Percentiles rank a stretch among this genome's conserved stretches.
Conservation (phyloP, 2,329 filamentous ascomycete species). For the Orbilia brochopaga region DNA sequence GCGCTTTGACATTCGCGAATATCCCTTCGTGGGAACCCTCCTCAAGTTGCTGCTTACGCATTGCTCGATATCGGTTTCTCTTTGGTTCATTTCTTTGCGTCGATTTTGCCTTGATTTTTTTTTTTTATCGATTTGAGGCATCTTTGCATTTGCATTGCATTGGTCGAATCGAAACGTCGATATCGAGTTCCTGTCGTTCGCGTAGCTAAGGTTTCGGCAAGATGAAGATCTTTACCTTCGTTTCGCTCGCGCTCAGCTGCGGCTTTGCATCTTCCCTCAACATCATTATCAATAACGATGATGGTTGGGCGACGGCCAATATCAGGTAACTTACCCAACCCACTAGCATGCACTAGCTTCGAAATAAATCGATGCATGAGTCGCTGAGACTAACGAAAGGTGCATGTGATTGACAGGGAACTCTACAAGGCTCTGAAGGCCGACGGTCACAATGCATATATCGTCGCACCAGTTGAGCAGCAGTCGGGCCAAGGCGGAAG, state of each 20-base stretch:
- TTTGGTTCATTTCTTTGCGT: not conserved
- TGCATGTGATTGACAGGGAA: constrained; percentile 52
- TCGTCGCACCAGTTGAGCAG: constrained; percentile 60
- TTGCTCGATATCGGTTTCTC: not conserved
- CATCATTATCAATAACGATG: constrained; percentile 56
- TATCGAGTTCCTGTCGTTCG: no score
- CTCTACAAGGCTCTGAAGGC: constrained; percentile 58
- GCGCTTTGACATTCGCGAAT: constrained; percentile 10
- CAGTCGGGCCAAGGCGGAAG: constrained; percentile 62
- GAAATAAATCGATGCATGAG: no score
- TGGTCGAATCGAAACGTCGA: no score
- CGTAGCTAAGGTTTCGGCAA: constrained; percentile 6
- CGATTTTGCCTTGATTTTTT: not conserved
- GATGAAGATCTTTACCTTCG: not conserved
- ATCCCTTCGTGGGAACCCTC: constrained; percentile 15
- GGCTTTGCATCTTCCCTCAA: constrained; percentile 22
- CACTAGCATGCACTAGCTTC: not conserved
- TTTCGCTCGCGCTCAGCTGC: constrained; percentile 18
- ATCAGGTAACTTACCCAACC: constrained; percentile 53
- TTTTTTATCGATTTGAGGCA: not conserved
- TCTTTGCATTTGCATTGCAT: not conserved
- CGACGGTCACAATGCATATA: constrained; percentile 58
- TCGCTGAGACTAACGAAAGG: not conserved
- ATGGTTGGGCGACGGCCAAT: constrained; percentile 60
- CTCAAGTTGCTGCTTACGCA: not conserved